Percentiles rank a stretch among this genome's conserved stretches.
These are phyloP conservation scores for Aureobasidium sp. DNA, from an alignment of 2,329 filamentous ascomycete species.

Conservation along the genomic window DNA sequence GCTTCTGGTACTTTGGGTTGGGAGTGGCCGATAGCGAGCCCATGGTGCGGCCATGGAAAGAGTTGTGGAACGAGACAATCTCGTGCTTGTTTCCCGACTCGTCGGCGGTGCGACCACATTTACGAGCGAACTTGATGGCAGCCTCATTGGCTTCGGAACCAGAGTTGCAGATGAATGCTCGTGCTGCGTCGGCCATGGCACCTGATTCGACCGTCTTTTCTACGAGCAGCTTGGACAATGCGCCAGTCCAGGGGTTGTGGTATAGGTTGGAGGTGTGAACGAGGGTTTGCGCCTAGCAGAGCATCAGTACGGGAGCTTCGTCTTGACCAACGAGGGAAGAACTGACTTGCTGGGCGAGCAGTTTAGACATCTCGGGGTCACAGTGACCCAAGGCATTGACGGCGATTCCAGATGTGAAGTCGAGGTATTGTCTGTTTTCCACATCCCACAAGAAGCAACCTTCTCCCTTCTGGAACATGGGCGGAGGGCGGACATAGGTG, in stretches of 20 bases:
- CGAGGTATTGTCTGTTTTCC: constrained; percentile 81
- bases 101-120: constrained; percentile 59
- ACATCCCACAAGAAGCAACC: constrained; percentile 87
- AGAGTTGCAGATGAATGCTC: constrained; percentile 92
- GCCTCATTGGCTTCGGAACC: constrained; percentile 97
- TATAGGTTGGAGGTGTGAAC: constrained; percentile 94
- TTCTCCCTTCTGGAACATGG: constrained; percentile 80
- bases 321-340: no score
- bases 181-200: constrained; percentile 69
- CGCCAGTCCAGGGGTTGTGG: constrained; percentile 92
- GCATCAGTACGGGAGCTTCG: neutral
- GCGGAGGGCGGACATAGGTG: constrained; percentile 83
- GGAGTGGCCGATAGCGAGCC: constrained; percentile 90
- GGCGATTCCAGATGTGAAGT: constrained; percentile 93
- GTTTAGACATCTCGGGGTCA: constrained; percentile 65
- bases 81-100: constrained; percentile 56
- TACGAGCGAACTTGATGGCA: constrained; percentile 92
- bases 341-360: constrained; percentile 54
- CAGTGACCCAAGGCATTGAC: constrained; percentile 90
- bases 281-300: constrained; percentile 49
- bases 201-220: constrained; percentile 71
- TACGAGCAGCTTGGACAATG: constrained; percentile 76
- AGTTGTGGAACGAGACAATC: constrained; percentile 81
- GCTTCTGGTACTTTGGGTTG: constrained; percentile 94
- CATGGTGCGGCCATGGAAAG: constrained; percentile 97